Evolutionary conservation across 192 early-diverging fungal genomes (phyloP).

Genomic region (Backusella tarrabulga): DNA sequence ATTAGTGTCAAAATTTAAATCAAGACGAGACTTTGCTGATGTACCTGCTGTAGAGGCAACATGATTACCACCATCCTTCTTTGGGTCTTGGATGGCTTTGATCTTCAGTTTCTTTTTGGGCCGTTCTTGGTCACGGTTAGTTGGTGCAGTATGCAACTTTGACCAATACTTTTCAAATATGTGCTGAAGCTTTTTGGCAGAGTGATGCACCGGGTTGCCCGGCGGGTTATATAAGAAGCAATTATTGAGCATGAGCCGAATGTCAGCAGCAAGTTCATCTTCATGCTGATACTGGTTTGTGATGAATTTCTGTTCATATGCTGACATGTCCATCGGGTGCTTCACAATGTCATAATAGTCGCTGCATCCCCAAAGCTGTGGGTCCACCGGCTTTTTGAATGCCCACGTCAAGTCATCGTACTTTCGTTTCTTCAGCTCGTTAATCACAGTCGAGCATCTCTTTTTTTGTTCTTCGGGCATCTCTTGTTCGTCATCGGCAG

Average conservation of each 20-base stretch:
- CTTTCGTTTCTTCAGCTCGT: slow-evolving; percentile 27
- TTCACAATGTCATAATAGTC: slow-evolving; percentile 78
- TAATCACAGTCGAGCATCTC: slow-evolving; percentile 17
- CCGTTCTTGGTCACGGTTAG: background rate
- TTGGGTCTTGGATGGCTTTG: background rate
- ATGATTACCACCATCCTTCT: no score
- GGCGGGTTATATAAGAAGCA: slow-evolving; percentile 74
- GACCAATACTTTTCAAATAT: slow-evolving; percentile 71
- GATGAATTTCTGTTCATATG: slow-evolving; percentile 63
- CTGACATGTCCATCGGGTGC: slow-evolving; percentile 78
- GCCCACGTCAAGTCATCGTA: slow-evolving; percentile 35
- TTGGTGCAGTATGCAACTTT: slow-evolving; percentile 10
- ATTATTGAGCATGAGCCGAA: slow-evolving; percentile 70
- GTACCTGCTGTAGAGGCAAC: no score
- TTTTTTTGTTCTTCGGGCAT: slow-evolving; percentile 26
- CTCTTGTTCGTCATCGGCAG: background rate
- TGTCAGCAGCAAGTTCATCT: slow-evolving; percentile 65
- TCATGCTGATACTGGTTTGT: slow-evolving; percentile 54
- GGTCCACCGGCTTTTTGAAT: slow-evolving; percentile 85
- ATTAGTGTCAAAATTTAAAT: no score
- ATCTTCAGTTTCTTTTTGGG: background rate
- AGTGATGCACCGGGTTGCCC: slow-evolving; percentile 55
- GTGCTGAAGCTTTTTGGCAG: slow-evolving; percentile 61
- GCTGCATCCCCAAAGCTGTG: slow-evolving; percentile 72
- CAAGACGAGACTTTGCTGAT: no score